Evolutionary conservation across 2,329 filamentous ascomycete species (phyloP).

Genomic region (Fusarium xyrophilum): DNA sequence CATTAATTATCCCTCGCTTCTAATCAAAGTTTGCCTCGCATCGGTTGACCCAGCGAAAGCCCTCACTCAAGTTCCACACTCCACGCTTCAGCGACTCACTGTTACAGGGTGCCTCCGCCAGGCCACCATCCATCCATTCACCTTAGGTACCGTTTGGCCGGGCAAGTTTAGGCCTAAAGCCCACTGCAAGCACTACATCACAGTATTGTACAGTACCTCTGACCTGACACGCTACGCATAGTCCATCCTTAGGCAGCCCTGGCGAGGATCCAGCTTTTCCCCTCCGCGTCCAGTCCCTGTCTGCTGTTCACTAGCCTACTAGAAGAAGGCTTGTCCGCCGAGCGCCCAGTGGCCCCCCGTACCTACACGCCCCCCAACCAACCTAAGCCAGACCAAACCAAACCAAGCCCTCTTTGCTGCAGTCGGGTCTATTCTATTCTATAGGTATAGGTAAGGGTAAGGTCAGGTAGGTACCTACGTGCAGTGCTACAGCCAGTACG

Average conservation of each 20-base stretch:
- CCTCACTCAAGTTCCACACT: constrained; percentile 39
- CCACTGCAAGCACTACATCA: constrained; percentile 24
- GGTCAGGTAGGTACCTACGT: not conserved
- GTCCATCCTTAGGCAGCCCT: constrained; percentile 22
- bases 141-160: not conserved
- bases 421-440: not conserved
- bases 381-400: not conserved
- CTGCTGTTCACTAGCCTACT: constrained; percentile 35
- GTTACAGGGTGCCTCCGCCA: constrained; percentile 13
- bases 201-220: constrained; percentile 12
- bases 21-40: constrained; percentile 40
- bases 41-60: constrained; percentile 41
- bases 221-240: constrained; percentile 26
- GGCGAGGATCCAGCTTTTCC: constrained; percentile 33
- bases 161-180: constrained; percentile 6
- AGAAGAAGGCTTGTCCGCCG: constrained; percentile 33
- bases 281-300: constrained; percentile 34
- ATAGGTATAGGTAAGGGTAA: too few species aligned
- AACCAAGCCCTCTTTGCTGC: constrained; percentile 18
- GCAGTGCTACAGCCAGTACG: constrained; percentile 12
- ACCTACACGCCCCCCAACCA: constrained; percentile 29
- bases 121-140: not conserved
- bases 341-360: constrained; percentile 29
- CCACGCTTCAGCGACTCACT: constrained; percentile 26
- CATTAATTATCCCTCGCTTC: constrained; percentile 12